Percentiles rank a stretch among this genome's conserved stretches.
These are phyloP conservation scores for Aspergillus candidus DNA, from an alignment of 2,329 filamentous ascomycete genomes.

Conservation along the genomic window DNA sequence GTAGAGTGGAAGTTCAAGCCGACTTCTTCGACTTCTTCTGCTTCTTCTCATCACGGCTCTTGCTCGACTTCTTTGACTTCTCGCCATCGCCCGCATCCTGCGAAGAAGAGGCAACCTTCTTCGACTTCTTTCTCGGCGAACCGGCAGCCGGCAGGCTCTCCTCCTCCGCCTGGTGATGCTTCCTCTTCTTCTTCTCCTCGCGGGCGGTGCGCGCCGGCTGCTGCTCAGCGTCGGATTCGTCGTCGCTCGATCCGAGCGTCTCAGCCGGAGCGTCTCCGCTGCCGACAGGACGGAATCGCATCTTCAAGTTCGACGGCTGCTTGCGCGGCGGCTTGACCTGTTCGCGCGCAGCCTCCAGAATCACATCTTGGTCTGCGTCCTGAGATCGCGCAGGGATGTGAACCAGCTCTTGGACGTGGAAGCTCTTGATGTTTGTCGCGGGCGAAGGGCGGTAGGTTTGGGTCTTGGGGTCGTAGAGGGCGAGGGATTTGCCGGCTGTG, in stretches of 20 bases:
- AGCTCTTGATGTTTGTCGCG: slow-evolving; percentile 25
- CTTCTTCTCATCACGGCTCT: slow-evolving; percentile 37
- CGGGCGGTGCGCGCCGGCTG: slow-evolving; percentile 27
- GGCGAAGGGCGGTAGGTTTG: slow-evolving; percentile 27
- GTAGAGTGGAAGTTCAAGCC: slow-evolving; percentile 13
- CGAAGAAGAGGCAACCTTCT: slow-evolving; percentile 27
- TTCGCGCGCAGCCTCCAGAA: slow-evolving; percentile 20
- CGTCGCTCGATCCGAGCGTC: slow-evolving; percentile 32
- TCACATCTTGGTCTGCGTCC: slow-evolving; percentile 15
- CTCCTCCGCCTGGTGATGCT: slow-evolving; percentile 29
- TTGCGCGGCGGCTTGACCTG: slow-evolving; percentile 32
- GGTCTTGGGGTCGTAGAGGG: slow-evolving; percentile 32
- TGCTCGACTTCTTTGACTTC: slow-evolving; percentile 30
- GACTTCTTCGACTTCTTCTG: slow-evolving; percentile 34
- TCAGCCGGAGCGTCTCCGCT: slow-evolving; percentile 27
- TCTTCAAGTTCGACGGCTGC: slow-evolving; percentile 40
- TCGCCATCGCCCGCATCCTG: slow-evolving; percentile 18
- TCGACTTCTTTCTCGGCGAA: slow-evolving; percentile 35
- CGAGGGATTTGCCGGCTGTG: slow-evolving; percentile 25
- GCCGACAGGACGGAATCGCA: slow-evolving; percentile 42
- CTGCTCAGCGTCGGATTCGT: slow-evolving; percentile 33
- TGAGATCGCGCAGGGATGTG: slow-evolving; percentile 23
- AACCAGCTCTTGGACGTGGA: slow-evolving; percentile 34
- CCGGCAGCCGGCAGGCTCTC: slow-evolving; percentile 14
- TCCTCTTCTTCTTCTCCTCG: slow-evolving; percentile 33